phyloP scores from a whole-genome alignment of 1,284 basidiomycete genomes.

The Heterobasidion occidentale region DNA sequence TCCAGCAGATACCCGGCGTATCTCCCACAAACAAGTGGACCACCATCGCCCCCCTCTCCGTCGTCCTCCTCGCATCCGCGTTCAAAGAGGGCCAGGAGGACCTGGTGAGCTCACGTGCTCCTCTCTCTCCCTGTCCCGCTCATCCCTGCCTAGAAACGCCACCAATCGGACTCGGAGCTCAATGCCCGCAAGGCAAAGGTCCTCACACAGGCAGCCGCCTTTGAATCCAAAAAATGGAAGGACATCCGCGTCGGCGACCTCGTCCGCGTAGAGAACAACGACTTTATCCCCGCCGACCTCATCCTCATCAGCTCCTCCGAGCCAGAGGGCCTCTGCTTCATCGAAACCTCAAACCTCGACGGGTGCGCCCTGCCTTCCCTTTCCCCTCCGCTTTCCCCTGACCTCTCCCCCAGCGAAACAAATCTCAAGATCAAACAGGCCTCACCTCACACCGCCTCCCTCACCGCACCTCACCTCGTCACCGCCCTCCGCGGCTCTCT shows the following conservation, averaged over 20 bases:
- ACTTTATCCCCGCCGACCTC: slow-evolving; percentile 96
- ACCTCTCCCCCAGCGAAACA: slow-evolving; percentile 63
- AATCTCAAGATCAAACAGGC: slow-evolving; percentile 99
- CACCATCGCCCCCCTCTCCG: slow-evolving; percentile 86
- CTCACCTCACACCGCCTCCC: slow-evolving; percentile 69
- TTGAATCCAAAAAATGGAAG: slow-evolving; percentile 81
- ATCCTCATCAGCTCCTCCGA: slow-evolving; percentile 86
- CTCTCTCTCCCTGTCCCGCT: not conserved
- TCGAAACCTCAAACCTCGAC: slow-evolving; percentile 96
- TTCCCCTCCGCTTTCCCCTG: slow-evolving; percentile 4
- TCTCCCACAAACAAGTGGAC: slow-evolving; percentile 96
- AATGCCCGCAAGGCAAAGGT: slow-evolving; percentile 83
- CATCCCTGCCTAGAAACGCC: slow-evolving; percentile 67
- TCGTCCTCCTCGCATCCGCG: slow-evolving; percentile 92
- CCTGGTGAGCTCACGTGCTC: slow-evolving; percentile 38
- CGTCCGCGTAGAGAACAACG: slow-evolving; percentile 84
- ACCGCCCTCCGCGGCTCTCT: slow-evolving; percentile 75
- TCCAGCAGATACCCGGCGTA: slow-evolving; percentile 97
- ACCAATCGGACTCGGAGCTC: slow-evolving; percentile 90
- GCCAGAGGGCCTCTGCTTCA: slow-evolving; percentile 95
- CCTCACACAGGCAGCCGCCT: slow-evolving; percentile 57
- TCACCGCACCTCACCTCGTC: slow-evolving; percentile 76
- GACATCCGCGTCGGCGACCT: slow-evolving; percentile 90
- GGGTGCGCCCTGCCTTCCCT: slow-evolving; percentile 52
- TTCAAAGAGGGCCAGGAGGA: slow-evolving; percentile 98